A percentile compares a stretch with the other conserved stretches of the same genome.
Evolutionary conservation across 352 stramenopile species (phyloP).

Genomic region (Globisporangium orthogonon): DNA sequence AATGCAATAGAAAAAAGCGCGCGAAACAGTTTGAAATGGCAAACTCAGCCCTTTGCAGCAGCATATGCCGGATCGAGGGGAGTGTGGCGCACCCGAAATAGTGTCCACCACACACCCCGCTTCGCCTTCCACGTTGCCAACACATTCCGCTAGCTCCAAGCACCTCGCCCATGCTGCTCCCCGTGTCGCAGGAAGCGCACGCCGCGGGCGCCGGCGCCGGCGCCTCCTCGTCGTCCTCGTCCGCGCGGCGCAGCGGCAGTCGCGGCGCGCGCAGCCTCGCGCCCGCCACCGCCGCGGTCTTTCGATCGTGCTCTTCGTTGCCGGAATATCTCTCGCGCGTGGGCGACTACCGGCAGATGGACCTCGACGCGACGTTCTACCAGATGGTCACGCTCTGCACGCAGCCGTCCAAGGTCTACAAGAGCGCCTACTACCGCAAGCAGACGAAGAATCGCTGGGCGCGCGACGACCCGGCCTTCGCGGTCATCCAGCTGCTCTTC

Average conservation of each 20-base stretch:
- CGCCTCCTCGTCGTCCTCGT: background rate
- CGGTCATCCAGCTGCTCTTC: conserved; percentile 93
- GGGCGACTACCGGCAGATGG: conserved; percentile 83
- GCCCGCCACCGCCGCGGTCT: conserved; percentile 32
- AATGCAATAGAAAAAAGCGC: background rate
- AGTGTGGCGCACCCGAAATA: too few species aligned
- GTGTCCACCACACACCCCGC: too few species aligned
- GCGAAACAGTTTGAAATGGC: background rate
- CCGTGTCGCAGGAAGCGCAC: conserved; percentile 16
- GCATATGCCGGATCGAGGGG: background rate
- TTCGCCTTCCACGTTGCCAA: background rate
- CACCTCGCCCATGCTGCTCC: conserved; percentile 11
- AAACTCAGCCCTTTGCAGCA: background rate
- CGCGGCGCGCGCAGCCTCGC: conserved; percentile 2
- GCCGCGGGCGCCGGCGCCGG: too few species aligned
- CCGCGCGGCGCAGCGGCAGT: background rate
- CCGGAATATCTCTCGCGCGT: conserved; percentile 82
- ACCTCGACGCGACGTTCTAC: conserved; percentile 85
- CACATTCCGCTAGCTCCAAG: background rate
- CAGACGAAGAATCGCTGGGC: conserved; percentile 99
- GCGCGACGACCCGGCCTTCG: conserved; percentile 95
- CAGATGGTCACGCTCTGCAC: conserved; percentile 87
- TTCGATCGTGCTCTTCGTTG: conserved; percentile 65
- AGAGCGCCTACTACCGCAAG: conserved; percentile 83
- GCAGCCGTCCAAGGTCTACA: conserved; percentile 83